These are phyloP conservation scores for Sarocladium kiliense DNA, from an alignment of 2,329 filamentous ascomycete species.

Conservation along the genomic window DNA sequence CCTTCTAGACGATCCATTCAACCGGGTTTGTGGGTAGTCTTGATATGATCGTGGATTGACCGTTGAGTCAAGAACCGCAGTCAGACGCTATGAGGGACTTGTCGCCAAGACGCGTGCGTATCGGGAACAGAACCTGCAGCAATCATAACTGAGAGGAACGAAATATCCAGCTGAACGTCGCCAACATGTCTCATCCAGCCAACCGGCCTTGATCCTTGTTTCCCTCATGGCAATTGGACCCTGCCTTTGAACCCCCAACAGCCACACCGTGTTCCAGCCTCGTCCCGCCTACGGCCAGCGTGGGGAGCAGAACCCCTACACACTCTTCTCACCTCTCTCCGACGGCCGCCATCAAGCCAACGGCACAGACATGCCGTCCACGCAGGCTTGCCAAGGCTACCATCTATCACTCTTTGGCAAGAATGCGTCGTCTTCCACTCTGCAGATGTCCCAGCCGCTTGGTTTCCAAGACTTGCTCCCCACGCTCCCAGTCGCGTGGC, in stretches of 20 bases:
- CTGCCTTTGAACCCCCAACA: not conserved
- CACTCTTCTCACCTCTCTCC: not conserved
- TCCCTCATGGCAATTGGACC: not conserved
- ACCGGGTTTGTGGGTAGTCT: no score
- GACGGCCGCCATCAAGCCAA: not conserved
- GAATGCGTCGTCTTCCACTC: no score
- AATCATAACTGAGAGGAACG: no score
- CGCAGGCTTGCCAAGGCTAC: no score
- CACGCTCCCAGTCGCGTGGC: conserved; percentile 3
- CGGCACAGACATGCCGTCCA: no score
- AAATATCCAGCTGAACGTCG: no score
- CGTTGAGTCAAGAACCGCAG: no score
- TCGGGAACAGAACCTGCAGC: not conserved
- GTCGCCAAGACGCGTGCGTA: not conserved
- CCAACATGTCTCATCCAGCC: not conserved
- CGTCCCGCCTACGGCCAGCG: not conserved
- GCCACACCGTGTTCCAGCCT: not conserved
- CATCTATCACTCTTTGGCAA: no score
- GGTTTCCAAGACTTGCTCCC: not conserved
- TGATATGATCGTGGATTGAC: no score
- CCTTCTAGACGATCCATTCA: no score
- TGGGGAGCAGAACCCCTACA: not conserved
- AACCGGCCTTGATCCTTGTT: not conserved
- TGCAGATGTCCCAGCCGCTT: not conserved
- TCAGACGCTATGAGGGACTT: not conserved